phyloP scores from a whole-genome alignment of 2,329 filamentous ascomycete species.

The Sporothrix phasma region DNA sequence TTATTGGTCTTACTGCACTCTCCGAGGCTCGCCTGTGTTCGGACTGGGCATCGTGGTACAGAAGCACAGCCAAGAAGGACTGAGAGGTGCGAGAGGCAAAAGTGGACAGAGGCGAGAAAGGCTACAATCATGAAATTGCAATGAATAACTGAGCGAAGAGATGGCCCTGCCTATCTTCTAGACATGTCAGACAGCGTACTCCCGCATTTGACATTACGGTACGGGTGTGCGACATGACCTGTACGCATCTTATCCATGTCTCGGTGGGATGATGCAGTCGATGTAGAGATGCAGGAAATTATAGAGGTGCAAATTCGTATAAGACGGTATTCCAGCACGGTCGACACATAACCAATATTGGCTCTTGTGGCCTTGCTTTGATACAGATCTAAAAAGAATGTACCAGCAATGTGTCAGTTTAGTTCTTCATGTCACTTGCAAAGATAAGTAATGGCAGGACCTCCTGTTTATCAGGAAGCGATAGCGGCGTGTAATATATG shows the following conservation, averaged over 20 bases:
- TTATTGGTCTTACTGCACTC: not conserved
- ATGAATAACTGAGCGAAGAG: not conserved
- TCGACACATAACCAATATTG: too few species aligned
- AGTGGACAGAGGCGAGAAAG: not conserved
- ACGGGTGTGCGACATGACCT: not conserved
- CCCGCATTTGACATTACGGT: not conserved
- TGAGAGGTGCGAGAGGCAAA: not conserved
- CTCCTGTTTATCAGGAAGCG: not conserved
- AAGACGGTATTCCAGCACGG: too few species aligned
- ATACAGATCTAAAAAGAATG: too few species aligned
- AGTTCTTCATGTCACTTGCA: not conserved
- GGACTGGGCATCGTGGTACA: not conserved
- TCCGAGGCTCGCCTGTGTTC: not conserved
- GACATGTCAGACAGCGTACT: not conserved
- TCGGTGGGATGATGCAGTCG: not conserved
- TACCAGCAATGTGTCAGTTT: not conserved
- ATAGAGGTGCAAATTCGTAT: not conserved
- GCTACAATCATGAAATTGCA: not conserved
- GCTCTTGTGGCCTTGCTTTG: too few species aligned
- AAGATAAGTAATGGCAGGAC: not conserved
- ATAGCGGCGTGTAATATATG: too few species aligned
- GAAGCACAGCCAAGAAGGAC: not conserved
- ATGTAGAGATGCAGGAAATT: not conserved
- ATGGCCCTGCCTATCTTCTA: not conserved
- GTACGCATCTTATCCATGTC: not conserved